Evolutionary conservation across 169 alveolate genomes (phyloP), one percentile per base, ranked within the genome.

Genomic region (Plasmodium inui): DNA sequence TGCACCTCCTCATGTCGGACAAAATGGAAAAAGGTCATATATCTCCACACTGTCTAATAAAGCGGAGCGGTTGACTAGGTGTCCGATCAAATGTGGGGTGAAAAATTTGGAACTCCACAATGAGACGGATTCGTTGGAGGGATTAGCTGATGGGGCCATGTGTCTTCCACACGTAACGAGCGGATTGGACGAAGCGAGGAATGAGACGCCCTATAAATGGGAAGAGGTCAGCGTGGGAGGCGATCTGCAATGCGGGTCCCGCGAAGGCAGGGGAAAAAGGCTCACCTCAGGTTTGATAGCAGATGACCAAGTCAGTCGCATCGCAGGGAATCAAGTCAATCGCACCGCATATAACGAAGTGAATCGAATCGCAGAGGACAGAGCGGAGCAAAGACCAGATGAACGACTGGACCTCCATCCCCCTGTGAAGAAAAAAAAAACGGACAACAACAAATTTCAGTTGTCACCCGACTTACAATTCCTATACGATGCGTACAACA

Each of bases 401-500:
- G 83, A 30, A 76, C 44, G 34, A 34, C 14, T 1, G 2, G 61
- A 76, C n/a, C 28, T 12, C 37, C 50, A 19, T 5, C 50, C n/a
- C 50, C 30, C 61, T 76, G 37, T 44, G 32, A 81, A 30, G 50
- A 50, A 30, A 5, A 70, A 61, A 41, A 89, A 17, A 46, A 34
- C 46, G 34, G 34, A 86, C 6, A 3, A 50, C 26, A 22, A 67
- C 55, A 89, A 50, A 80, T 89, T 80, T 39, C 71, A 89, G 37
- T 44, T 89, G 28, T 89, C 94, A 46, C 46, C 70, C 50, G 94
- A 89, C 41, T 80, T 89, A 10, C 91, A 81, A 67, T 26, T 37
- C 30, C 12, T 89, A 44, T 89, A 81, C 34, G 82, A 89, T 81
- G 90, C 94, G 41, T 89, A 89, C 61, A 79, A 67, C 55, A 61